phyloP scores from a whole-genome alignment of 2,329 filamentous ascomycete species.

The Hypocreales sp. region DNA sequence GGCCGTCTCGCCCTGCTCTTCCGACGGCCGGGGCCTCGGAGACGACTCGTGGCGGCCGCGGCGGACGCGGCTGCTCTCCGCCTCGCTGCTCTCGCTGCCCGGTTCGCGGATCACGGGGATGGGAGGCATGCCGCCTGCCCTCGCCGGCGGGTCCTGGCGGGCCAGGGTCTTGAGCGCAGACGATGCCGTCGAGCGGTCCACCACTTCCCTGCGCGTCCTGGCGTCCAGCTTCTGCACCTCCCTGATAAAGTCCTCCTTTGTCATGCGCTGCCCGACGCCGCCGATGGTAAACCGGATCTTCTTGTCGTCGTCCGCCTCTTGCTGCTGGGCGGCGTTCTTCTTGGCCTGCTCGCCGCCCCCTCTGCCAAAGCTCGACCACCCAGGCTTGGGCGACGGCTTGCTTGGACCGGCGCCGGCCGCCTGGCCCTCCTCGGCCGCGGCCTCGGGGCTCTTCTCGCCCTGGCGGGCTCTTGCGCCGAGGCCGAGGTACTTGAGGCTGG shows the following conservation, averaged over 20 bases:
- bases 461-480: conserved; percentile 29
- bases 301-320: conserved; percentile 49
- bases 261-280: conserved; percentile 59
- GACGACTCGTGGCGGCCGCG: conserved; percentile 6
- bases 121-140: conserved; percentile 2
- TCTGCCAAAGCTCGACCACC: conserved; percentile 33
- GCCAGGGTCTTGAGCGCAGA: conserved; percentile 32
- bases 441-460: conserved; percentile 17
- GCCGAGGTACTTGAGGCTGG: conserved; percentile 38
- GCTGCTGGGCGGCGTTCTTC: conserved; percentile 24
- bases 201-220: conserved; percentile 39
- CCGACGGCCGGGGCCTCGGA: conserved; percentile 6
- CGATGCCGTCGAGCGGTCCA: conserved; percentile 33
- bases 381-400: conserved; percentile 23
- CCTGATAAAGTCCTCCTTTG: conserved; percentile 63
- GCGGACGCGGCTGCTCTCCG: conserved; percentile 7
- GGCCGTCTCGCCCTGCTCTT: conserved; percentile 42
- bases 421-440: conserved; percentile 15
- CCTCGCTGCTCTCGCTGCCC: conserved; percentile 3
- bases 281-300: conserved; percentile 64
- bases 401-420: conserved; percentile 15
- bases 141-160: conserved; percentile 19
- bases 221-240: conserved; percentile 60
- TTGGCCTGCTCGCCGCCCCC: conserved; percentile 20
- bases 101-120: conserved; percentile 9